These are phyloP conservation scores for Ochromonadaceae sp. DNA, from an alignment of 352 stramenopile species.

Conservation along the genomic window DNA sequence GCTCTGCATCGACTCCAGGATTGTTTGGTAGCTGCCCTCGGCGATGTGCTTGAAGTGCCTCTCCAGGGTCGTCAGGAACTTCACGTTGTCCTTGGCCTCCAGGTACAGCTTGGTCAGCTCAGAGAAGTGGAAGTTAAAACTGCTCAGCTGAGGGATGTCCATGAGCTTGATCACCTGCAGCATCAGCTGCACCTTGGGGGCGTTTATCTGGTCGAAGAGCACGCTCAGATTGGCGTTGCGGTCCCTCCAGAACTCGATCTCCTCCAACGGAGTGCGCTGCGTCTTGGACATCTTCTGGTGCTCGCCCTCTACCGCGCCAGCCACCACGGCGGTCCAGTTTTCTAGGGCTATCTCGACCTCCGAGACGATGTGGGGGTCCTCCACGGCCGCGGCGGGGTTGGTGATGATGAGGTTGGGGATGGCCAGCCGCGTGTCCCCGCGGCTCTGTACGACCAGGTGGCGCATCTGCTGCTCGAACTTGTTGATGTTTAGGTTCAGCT, in stretches of 20 bases:
- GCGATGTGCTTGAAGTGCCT: constrained; percentile 87
- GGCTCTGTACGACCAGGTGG: constrained; percentile 77
- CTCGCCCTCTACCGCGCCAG: background rate
- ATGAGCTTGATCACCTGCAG: constrained; percentile 73
- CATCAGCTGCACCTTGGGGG: constrained; percentile 83
- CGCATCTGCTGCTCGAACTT: constrained; percentile 79
- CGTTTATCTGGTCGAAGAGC: constrained; percentile 88
- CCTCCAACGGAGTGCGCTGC: constrained; percentile 55
- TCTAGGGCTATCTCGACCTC: constrained; percentile 70
- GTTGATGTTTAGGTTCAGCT: constrained; percentile 67
- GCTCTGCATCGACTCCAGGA: constrained; percentile 73
- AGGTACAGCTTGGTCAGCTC: constrained; percentile 83
- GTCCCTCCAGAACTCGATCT: constrained; percentile 89
- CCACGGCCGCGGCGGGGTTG: constrained; percentile 44
- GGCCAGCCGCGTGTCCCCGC: constrained; percentile 74
- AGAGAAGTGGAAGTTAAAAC: constrained; percentile 80
- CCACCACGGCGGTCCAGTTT: constrained; percentile 61
- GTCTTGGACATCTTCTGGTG: constrained; percentile 35
- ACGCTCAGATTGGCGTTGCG: constrained; percentile 78
- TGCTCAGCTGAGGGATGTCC: constrained; percentile 66
- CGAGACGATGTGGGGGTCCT: constrained; percentile 38
- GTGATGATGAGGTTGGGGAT: constrained; percentile 75
- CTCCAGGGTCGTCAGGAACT: constrained; percentile 86
- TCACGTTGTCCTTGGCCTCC: constrained; percentile 88
- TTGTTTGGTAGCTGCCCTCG: constrained; percentile 64